Conservation (phyloP, 305 asterid species). For the Rubia peregrina region DNA sequence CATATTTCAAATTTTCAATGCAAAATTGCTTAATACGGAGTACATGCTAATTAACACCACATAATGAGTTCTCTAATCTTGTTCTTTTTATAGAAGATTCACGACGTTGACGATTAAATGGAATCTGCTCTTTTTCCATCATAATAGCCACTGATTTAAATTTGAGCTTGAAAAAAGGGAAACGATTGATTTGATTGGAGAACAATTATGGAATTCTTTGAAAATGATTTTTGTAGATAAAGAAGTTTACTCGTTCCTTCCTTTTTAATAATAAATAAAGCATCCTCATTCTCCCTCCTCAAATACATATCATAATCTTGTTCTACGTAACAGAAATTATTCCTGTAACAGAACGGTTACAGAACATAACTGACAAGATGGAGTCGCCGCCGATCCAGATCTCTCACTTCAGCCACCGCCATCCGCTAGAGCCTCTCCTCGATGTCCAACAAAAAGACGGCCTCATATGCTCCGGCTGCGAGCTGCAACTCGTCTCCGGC, state of each 20-base stretch:
- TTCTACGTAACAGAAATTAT: not conserved
- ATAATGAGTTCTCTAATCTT: too few relatives aligned
- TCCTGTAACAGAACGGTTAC: not conserved
- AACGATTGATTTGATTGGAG: too few relatives aligned
- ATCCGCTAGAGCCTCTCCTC: constrained; percentile 30
- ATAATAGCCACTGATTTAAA: not conserved
- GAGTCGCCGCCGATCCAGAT: constrained; percentile 4
- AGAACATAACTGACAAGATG: not conserved
- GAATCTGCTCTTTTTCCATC: not conserved
- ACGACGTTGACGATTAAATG: not conserved
- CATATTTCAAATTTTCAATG: too few relatives aligned
- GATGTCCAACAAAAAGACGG: constrained; percentile 28
- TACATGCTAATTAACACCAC: too few relatives aligned
- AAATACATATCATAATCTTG: not conserved
- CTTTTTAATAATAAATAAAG: not conserved
- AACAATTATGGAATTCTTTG: not conserved
- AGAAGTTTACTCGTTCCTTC: too few relatives aligned
- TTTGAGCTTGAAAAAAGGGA: too few relatives aligned
- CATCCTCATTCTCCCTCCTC: not conserved
- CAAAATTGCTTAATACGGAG: too few relatives aligned
- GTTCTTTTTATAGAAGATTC: too few relatives aligned
- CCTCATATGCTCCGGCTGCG: constrained; percentile 49
- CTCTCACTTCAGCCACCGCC: constrained; percentile 58
- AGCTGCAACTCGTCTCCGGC: constrained; percentile 29
- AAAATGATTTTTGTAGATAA: not conserved